phyloP scores from a whole-genome alignment of 2,329 filamentous ascomycete species.

The Colletotrichum plurivorum region DNA sequence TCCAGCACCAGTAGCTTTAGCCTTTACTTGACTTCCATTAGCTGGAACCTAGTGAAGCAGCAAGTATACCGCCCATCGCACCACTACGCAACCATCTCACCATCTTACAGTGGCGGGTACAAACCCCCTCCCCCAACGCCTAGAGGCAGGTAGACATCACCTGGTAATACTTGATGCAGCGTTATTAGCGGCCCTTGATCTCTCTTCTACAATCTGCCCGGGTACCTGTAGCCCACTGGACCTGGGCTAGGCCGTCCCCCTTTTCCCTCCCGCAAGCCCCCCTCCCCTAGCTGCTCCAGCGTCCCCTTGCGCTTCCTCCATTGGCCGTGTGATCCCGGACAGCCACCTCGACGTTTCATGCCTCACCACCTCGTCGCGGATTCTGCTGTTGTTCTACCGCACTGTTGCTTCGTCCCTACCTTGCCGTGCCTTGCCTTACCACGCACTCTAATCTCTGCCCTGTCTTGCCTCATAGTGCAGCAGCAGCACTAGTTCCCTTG shows the following conservation, averaged over 20 bases:
- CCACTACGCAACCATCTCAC: too few relatives aligned
- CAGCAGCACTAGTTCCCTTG: neutral
- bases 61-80: too few relatives aligned
- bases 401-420: conserved; percentile 12
- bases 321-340: conserved; percentile 44
- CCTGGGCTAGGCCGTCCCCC: conserved; percentile 17
- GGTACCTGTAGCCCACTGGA: neutral
- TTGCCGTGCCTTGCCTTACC: neutral
- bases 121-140: too few relatives aligned
- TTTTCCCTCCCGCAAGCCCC: conserved; percentile 29
- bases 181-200: too few relatives aligned
- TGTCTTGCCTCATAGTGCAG: neutral
- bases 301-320: conserved; percentile 22
- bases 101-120: too few relatives aligned
- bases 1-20: too few relatives aligned
- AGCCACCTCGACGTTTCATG: conserved; percentile 49
- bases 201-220: too few relatives aligned
- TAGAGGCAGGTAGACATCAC: too few relatives aligned
- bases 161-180: too few relatives aligned
- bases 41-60: too few relatives aligned
- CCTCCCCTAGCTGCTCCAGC: conserved; percentile 20
- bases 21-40: too few relatives aligned
- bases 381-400: conserved; percentile 40
- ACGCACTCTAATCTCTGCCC: neutral
- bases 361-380: conserved; percentile 48